These are phyloP conservation scores for Castanopsis chinensis DNA, from an alignment of 306 rosid genomes.

Conservation along the genomic window DNA sequence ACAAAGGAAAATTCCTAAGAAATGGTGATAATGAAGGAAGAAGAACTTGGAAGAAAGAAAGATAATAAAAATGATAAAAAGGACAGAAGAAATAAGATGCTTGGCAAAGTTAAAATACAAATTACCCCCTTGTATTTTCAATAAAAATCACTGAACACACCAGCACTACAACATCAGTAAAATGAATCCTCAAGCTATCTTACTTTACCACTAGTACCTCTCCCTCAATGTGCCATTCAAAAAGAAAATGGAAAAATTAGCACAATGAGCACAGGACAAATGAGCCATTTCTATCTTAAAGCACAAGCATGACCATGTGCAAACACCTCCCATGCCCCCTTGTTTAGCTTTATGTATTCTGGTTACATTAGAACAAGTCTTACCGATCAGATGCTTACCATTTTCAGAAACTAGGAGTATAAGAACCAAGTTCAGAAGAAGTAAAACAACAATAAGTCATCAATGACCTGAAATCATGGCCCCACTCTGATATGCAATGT, in stretches of 20 bases:
- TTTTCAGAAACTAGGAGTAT: neutral
- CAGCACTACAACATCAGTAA: neutral
- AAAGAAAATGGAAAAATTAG: neutral
- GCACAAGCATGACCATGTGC: neutral
- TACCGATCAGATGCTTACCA: neutral
- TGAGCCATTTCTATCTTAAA: neutral
- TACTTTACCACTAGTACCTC: neutral
- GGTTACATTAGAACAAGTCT: neutral
- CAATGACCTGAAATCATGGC: conserved; percentile 74
- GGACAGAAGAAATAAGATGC: neutral
- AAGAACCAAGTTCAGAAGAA: conserved; percentile 2
- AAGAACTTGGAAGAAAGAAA: neutral
- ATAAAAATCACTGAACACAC: neutral
- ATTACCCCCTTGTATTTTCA: neutral
- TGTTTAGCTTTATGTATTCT: too few species aligned
- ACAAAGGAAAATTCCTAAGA: conserved; percentile 8
- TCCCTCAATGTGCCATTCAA: neutral
- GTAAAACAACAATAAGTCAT: neutral
- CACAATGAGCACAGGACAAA: neutral
- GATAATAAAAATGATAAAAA: neutral
- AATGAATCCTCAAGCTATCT: neutral
- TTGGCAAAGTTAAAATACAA: neutral
- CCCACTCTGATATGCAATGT: conserved; percentile 97
- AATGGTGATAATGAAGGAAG: neutral
- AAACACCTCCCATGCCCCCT: neutral